Evolutionary conservation across 2,329 filamentous ascomycete species (phyloP), one percentile per base, ranked within the genome.

Genomic region (Didymella pinodella): DNA sequence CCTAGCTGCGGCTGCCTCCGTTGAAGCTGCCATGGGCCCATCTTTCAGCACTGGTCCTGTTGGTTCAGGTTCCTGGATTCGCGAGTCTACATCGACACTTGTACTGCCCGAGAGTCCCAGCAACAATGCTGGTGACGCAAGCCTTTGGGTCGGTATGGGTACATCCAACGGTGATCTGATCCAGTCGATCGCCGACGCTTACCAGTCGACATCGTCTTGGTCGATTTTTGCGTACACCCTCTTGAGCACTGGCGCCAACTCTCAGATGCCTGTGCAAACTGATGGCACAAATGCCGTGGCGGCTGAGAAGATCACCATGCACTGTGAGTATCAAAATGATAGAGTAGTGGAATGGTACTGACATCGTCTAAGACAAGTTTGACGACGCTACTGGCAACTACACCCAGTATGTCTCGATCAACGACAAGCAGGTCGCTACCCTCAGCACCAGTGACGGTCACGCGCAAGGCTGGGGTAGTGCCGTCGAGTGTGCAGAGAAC

Each of bases 121-220:
- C 31, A 69, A 71, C 49, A 71, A 64, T 38, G 63, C 65, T 7
- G 78, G 79, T 12, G 72, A 75, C 53, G 59, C 75, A 25, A 79
- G 79, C 7, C 72, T 83, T n/a, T 83, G 81, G 81, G 80, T 83
- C 18, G 81, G 81, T 16, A 82, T 83, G 80, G 80, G 81, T 2
- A 83, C 80, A 7, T 80, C 79, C 2, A 78, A 79, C n/a, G 81
- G 80, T 20, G 80, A 83, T 59, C 61, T 83, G 68, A 80, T 83
- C 57, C 81, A 83, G 71, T 81, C 80, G 1, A 82, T 83, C 28
- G 66, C 66, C 40, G 67, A 71, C 16, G 69, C 66, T 44, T 38
- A n/a, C 29, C 45, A 66, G 18, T 53, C 61, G 11, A 48, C 63
- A 16, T 59, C 69, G n/a, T 59, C 69, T n/a, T 83, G 81, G 80